Conservation (phyloP, 1,139 yeast species). For the Kodamaea arcana region DNA sequence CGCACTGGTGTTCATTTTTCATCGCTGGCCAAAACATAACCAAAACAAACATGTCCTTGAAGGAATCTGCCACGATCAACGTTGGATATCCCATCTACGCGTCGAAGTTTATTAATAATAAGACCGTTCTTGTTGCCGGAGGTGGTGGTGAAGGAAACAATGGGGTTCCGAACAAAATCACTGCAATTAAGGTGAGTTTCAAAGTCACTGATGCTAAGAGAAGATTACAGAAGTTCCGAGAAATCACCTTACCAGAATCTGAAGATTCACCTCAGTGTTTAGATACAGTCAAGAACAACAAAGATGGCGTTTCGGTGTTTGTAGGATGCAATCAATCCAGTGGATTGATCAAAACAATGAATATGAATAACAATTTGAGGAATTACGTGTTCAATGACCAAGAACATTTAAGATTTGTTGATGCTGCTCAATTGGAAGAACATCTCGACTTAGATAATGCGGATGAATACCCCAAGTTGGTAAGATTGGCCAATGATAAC, state of each 20-base stretch:
- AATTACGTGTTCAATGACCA: constrained; percentile 54
- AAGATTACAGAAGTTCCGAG: constrained; percentile 58
- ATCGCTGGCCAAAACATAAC: no score
- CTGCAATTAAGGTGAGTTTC: constrained; percentile 62
- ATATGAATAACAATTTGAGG: constrained; percentile 66
- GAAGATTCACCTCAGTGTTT: constrained; percentile 77
- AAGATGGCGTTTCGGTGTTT: constrained; percentile 47
- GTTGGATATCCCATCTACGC: constrained; percentile 83
- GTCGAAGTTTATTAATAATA: constrained; percentile 61
- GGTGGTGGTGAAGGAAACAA: constrained; percentile 94
- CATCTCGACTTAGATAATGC: constrained; percentile 25
- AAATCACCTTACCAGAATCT: constrained; percentile 53
- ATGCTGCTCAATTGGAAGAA: constrained; percentile 52
- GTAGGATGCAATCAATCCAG: constrained; percentile 73
- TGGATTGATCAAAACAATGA: constrained; percentile 53
- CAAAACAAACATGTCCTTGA: constrained; percentile 29
- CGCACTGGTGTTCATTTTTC: no score
- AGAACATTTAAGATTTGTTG: constrained; percentile 59
- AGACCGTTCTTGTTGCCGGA: constrained; percentile 71
- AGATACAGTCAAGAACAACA: constrained; percentile 40
- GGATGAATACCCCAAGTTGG: constrained; percentile 58
- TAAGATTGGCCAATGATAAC: constrained; percentile 51
- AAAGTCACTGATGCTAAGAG: constrained; percentile 46
- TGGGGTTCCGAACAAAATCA: constrained; percentile 82
- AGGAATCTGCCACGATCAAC: constrained; percentile 41